phyloP scores from a whole-genome alignment of 2,329 filamentous ascomycete genomes.

The Chaetothyriales sp. region DNA sequence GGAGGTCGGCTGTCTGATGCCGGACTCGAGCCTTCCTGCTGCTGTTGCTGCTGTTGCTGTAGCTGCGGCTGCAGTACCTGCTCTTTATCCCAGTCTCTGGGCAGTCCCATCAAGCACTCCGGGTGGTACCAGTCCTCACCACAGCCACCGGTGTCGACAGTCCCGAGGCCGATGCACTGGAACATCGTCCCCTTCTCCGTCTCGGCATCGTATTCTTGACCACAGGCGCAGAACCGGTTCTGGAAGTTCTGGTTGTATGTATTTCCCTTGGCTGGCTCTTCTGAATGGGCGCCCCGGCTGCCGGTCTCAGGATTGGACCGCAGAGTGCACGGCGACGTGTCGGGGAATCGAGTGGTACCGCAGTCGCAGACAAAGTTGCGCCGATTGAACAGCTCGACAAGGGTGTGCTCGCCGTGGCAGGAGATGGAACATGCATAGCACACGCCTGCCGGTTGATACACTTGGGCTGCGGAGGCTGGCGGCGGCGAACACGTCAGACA shows the following conservation, averaged over 20 bases:
- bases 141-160: conserved; percentile 67
- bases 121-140: conserved; percentile 98
- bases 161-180: conserved; percentile 78
- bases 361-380: conserved; percentile 94
- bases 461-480: conserved; percentile 44
- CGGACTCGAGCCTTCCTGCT: conserved; percentile 21
- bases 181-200: conserved; percentile 96
- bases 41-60: conserved; percentile 25
- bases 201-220: conserved; percentile 72
- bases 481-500: conserved; percentile 87
- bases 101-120: conserved; percentile 71
- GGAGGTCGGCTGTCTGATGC: conserved; percentile 37
- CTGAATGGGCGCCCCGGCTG: conserved; percentile 63
- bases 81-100: conserved; percentile 53
- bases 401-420: conserved; percentile 85
- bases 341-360: conserved; percentile 65
- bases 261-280: conserved; percentile 58
- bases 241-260: conserved; percentile 92
- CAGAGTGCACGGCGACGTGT: conserved; percentile 57
- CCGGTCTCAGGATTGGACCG: conserved; percentile 59
- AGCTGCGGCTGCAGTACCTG: conserved; percentile 9
- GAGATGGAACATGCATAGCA: conserved; percentile 96
- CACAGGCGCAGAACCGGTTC: conserved; percentile 83
- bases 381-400: conserved; percentile 93
- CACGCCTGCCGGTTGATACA: conserved; percentile 62